Base-by-base conservation (phyloP, 2,329 filamentous ascomycete species). In the Amesomyces nigricolor region DNA sequence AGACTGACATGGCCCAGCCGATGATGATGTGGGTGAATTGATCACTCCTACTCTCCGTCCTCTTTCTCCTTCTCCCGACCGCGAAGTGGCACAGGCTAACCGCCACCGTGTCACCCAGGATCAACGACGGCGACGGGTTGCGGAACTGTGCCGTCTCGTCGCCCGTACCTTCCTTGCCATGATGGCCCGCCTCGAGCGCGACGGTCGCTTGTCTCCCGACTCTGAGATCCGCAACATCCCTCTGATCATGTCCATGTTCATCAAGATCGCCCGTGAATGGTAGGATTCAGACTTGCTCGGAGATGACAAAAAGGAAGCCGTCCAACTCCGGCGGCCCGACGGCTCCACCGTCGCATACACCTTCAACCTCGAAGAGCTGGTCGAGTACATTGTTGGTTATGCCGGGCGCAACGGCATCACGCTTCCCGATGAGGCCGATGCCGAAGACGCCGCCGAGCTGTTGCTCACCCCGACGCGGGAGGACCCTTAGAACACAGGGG, bases 201-300 rank as follows among this genome's bases (percentile, higher is more conserved):
- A 65, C 11, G 56, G 54, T 10, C 62, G 70, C n/a, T 63, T 75
- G 16, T 61, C 66, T 8, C 64, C 65, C 22, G 45, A 39, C 32
- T 70, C 70, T 1, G 68, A 71, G 14, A 61, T 72, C 22, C 67
- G 66, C 53, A 71, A 70, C 54, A 56, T 75, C 2, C 68, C 67
- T 29, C 61, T 65, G 26, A 63, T 72, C 14, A 73, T 75, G 69
- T 65, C 65, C 2, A 53, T 70, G 30, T 72, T 66, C 58, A 63
- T 71, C 32, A 57, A 61, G 13, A 22, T 67, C 3, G 63, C 59
- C 0, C 6, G 38, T 2, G 8, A 37, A 2, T 51, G 65, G 54
- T 61, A 62, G 5, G 26, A 22, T 2, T 5, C 11, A 22, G 48
- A 39, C 38, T 22, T 64, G 2, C 44, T 70, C 3, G 58, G 65